Evolutionary conservation across 192 early-diverging fungal species (phyloP), one percentile per base, ranked within the genome.

Genomic region (Backusella parvicylindrica): DNA sequence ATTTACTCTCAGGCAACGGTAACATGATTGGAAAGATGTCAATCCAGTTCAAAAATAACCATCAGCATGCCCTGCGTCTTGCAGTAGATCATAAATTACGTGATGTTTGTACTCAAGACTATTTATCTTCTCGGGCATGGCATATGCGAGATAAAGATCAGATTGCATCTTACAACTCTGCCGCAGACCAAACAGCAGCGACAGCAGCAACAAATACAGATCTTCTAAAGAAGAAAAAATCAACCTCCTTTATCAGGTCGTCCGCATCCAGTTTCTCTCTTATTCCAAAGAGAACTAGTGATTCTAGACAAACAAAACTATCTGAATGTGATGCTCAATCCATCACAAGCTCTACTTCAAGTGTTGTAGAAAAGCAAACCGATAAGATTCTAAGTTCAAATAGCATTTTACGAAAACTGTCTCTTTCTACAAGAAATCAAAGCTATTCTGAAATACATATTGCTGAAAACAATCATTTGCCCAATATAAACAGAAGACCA

Each of bases 71-170:
- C 8, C 35, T 73, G 43, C 64, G 74, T 33, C 53, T 80, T 30
- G 49, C 70, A 15, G 47, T 69, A 18, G 79, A 80, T 68, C 68
- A 80, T 16, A 80, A 80, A 53, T 23, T 80, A 31, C 70, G 75
- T 5, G 79, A 80, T 72, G 79, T 80, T 1, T 76, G 75, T 35
- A 80, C 79, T 8, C 74, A 80, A 35, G 75, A 80, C 31, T 80
- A 76, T 28, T 28, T 80, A 49, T 63, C 79, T 2, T 75, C 79
- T 15, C 47, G 79, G 36, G 70, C 79, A 41, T 76, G 71, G 71
- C 71, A 71, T 30, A 72, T 73, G 13, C 38, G 76, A 43, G 76
- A 77, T 30, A 68, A 65, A 40, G 76, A 77, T 16, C 38, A 38
- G 11, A 33, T 13, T 18, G 3, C 35, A 23, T 63, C 21, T 26